phyloP scores from a whole-genome alignment of 345 rosid species.

The Salix arbutifolia region DNA sequence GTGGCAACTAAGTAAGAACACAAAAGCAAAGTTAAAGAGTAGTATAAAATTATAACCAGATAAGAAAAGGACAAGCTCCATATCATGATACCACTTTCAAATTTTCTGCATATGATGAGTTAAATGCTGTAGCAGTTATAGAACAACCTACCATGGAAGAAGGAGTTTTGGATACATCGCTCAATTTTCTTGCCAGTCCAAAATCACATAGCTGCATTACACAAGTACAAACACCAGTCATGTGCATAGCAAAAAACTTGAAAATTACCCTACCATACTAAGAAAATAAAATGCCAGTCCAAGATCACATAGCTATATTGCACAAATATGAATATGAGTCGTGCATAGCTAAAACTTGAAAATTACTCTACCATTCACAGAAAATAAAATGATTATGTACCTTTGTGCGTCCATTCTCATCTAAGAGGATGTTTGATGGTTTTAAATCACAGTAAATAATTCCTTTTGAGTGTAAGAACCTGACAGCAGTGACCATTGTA shows the following conservation, averaged over 20 bases:
- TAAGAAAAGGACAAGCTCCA: not conserved
- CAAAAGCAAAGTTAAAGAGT: constrained; percentile 8
- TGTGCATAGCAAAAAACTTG: constrained; percentile 9
- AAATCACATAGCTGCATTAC: constrained; percentile 89
- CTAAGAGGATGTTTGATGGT: constrained; percentile 92
- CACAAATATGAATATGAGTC: not conserved
- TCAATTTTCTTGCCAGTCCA: constrained; percentile 82
- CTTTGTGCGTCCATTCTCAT: constrained; percentile 87
- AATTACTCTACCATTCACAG: constrained; percentile 1
- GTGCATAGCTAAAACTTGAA: constrained; percentile 8
- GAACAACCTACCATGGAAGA: constrained; percentile 56
- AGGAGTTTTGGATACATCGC: constrained; percentile 65
- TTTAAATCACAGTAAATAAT: constrained; percentile 88
- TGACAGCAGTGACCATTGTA: constrained; percentile 23
- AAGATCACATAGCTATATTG: too few relatives aligned
- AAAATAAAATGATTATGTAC: constrained; percentile 31
- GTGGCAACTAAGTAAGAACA: constrained; percentile 46
- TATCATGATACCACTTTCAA: not conserved
- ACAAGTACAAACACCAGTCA: constrained; percentile 14
- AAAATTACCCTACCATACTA: constrained; percentile 2
- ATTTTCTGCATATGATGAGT: not conserved
- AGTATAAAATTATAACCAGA: not conserved
- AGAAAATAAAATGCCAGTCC: not conserved
- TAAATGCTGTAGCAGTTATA: not conserved
- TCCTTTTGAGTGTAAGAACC: constrained; percentile 86